Evolutionary conservation across 2,329 filamentous ascomycete genomes (phyloP).

Genomic region (Aspergillus ustus): DNA sequence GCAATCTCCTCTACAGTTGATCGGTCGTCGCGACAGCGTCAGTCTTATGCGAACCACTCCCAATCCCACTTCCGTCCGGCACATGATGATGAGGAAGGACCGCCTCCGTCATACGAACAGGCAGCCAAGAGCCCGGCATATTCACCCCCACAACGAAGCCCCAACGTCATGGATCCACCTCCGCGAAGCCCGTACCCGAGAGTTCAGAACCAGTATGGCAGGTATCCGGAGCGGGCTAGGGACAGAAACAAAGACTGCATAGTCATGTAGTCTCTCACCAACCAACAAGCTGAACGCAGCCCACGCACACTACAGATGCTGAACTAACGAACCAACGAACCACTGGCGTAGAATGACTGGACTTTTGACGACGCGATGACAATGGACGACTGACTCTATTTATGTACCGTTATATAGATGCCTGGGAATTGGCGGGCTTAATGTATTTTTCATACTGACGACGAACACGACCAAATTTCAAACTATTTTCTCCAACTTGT

Average conservation of each 20-base stretch:
- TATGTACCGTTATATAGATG: constrained; percentile 20
- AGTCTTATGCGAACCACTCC: constrained; percentile 21
- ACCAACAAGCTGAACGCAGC: background rate
- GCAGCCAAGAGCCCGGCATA: constrained; percentile 62
- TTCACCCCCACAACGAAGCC: constrained; percentile 52
- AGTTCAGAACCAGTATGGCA: constrained; percentile 16
- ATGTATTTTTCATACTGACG: constrained; percentile 17
- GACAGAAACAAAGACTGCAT: constrained; percentile 49
- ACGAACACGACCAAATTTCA: constrained; percentile 8
- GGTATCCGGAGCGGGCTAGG: constrained; percentile 32
- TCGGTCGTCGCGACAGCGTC: constrained; percentile 29
- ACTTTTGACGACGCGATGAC: constrained; percentile 15
- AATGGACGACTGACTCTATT: constrained; percentile 6
- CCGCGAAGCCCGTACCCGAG: constrained; percentile 27
- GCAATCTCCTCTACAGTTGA: constrained; percentile 25
- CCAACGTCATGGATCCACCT: constrained; percentile 34
- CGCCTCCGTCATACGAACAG: constrained; percentile 70
- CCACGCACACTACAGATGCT: background rate
- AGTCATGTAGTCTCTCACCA: constrained; percentile 42
- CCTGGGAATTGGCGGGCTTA: constrained; percentile 14
- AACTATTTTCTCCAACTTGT: background rate
- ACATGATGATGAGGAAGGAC: constrained; percentile 53
- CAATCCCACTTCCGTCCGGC: constrained; percentile 29
- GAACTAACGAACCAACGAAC: background rate
- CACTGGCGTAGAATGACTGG: background rate